phyloP scores from a whole-genome alignment of 306 rosid species.

The Fragaria iinumae region DNA sequence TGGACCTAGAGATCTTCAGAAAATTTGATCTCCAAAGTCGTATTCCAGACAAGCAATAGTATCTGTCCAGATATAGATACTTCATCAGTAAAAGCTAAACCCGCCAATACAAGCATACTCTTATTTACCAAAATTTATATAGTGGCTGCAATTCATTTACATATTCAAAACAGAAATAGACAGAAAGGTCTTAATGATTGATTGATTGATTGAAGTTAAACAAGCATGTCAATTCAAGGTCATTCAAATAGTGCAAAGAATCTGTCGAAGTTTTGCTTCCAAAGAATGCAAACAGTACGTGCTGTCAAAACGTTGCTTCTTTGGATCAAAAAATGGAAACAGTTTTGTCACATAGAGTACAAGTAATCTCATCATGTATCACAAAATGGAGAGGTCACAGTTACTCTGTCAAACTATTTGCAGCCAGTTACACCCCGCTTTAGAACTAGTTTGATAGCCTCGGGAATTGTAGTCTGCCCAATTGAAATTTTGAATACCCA shows the following conservation, averaged over 20 bases:
- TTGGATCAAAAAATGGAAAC: not conserved
- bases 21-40: slow-evolving; percentile 10
- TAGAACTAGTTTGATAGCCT: slow-evolving; percentile 6
- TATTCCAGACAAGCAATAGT: slow-evolving; percentile 3
- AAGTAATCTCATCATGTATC: not conserved
- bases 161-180: not conserved
- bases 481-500: slow-evolving; percentile 23
- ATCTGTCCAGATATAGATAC: not conserved
- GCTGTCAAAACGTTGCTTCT: slow-evolving; percentile 1
- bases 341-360: not conserved
- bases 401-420: slow-evolving; percentile 12
- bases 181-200: not conserved
- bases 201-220: not conserved
- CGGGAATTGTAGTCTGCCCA: slow-evolving; percentile 22
- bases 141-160: not conserved
- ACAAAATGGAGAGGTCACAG: not conserved
- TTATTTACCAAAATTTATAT: not conserved
- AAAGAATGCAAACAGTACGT: not conserved
- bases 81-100: not conserved
- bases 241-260: slow-evolving; percentile 11
- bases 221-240: not conserved
- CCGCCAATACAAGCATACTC: not conserved
- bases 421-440: not conserved
- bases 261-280: slow-evolving; percentile 4
- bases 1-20: slow-evolving; percentile 17